These are phyloP conservation scores for Gossypium ekmanianum DNA, from an alignment of 345 rosid genomes.

Conservation along the genomic window DNA sequence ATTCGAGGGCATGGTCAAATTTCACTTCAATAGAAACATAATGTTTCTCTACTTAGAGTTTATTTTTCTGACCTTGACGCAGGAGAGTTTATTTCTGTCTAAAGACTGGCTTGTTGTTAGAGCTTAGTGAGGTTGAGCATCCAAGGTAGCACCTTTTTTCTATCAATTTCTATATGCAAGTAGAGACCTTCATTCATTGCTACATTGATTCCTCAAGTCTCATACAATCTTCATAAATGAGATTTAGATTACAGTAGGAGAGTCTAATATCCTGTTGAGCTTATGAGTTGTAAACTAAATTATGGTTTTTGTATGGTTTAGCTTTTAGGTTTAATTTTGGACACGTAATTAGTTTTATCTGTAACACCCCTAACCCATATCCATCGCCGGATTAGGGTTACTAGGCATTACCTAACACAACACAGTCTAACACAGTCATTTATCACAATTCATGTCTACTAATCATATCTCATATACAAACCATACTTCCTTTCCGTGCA, in stretches of 20 bases:
- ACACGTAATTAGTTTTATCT: no score
- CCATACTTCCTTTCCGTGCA: no score
- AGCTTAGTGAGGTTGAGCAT: conserved; percentile 46
- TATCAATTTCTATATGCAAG: conserved; percentile 6
- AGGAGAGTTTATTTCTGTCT: conserved; percentile 63
- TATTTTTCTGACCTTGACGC: conserved; percentile 13
- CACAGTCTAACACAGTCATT: no score
- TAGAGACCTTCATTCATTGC: not conserved
- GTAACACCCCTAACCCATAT: no score
- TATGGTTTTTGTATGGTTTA: no score
- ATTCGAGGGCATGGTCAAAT: not conserved
- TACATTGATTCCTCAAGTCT: conserved; percentile 5
- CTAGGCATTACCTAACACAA: no score
- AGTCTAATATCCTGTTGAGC: conserved; percentile 24
- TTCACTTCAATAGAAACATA: not conserved
- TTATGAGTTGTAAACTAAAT: conserved; percentile 26
- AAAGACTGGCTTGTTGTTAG: conserved; percentile 44
- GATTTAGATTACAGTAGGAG: conserved; percentile 20
- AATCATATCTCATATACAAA: no score
- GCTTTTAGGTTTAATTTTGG: no score
- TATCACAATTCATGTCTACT: no score
- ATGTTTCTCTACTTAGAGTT: not conserved
- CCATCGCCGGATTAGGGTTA: no score
- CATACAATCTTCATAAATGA: conserved; percentile 13
- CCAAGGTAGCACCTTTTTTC: conserved; percentile 38